Evolutionary conservation across 768 basidiomycete species (phyloP).

Genomic region (Calocybe gangraenosa): DNA sequence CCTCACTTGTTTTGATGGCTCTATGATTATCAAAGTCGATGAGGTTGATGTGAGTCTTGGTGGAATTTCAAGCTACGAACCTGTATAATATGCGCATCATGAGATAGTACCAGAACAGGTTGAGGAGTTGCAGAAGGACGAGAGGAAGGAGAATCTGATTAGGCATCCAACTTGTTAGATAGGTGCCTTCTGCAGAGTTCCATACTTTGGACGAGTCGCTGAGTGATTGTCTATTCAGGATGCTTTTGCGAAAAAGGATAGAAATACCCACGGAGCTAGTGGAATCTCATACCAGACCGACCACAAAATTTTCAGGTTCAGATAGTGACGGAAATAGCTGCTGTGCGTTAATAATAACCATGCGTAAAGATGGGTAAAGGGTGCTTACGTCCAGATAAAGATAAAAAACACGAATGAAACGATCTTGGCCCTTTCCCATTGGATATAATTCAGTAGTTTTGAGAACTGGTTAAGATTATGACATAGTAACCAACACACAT

Average conservation of each 20-base stretch:
- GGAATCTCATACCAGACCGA: slow-evolving; percentile 82
- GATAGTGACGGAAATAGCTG: slow-evolving; percentile 92
- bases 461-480: slow-evolving; percentile 47
- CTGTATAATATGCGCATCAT: slow-evolving; percentile 74
- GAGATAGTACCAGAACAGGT: slow-evolving; percentile 90
- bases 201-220: slow-evolving; percentile 57
- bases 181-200: slow-evolving; percentile 59
- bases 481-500: not conserved
- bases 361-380: not conserved
- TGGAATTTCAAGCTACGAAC: slow-evolving; percentile 42
- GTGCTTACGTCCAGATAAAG: slow-evolving; percentile 74
- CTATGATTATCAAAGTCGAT: slow-evolving; percentile 31
- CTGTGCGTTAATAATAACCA: not conserved
- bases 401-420: slow-evolving; percentile 64
- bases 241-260: not conserved
- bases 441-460: slow-evolving; percentile 87
- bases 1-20: slow-evolving; percentile 40
- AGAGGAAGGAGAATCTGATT: slow-evolving; percentile 79
- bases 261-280: slow-evolving; percentile 62
- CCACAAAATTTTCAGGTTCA: slow-evolving; percentile 83
- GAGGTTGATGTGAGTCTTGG: slow-evolving; percentile 1
- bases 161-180: slow-evolving; percentile 74
- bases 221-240: slow-evolving; percentile 1
- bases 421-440: slow-evolving; percentile 58
- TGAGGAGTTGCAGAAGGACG: slow-evolving; percentile 72